These are phyloP conservation scores for Pseudotulostoma volvatum DNA, from an alignment of 495 filamentous ascomycete species.

Conservation along the genomic window DNA sequence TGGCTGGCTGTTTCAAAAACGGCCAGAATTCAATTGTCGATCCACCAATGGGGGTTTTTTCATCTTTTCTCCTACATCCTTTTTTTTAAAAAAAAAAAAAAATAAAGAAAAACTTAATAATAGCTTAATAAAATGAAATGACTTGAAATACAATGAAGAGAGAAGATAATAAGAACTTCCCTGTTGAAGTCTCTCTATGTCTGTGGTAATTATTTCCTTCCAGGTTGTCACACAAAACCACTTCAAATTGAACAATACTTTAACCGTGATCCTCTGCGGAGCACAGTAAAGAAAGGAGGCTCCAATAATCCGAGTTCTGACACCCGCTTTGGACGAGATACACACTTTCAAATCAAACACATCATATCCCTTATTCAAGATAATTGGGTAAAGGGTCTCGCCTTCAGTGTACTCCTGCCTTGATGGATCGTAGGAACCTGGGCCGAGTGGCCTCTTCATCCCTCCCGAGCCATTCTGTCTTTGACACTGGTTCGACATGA, in stretches of 20 bases:
- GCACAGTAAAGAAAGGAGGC: not conserved
- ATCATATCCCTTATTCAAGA: not conserved
- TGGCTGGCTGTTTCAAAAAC: not conserved
- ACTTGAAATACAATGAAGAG: not conserved
- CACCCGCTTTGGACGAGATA: not conserved
- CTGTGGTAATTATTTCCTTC: no score
- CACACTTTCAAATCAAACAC: constrained; percentile 3
- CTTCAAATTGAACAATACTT: no score
- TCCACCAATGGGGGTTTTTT: no score
- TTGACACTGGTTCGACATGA: not conserved
- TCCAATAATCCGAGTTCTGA: not conserved
- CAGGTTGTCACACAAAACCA: no score
- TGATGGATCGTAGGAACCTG: not conserved
- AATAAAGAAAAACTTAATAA: no score
- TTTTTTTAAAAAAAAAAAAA: no score
- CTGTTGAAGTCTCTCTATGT: no score
- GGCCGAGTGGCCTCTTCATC: not conserved
- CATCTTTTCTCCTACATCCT: no score
- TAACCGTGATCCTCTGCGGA: no score
- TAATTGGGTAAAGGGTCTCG: constrained; percentile 1
- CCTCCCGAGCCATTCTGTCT: not conserved
- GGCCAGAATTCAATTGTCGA: not conserved
- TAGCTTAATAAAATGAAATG: no score
- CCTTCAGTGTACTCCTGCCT: constrained; percentile 1
- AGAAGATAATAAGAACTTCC: no score